phyloP scores from a whole-genome alignment of 441 rosid species.

The Pelargonium cotyledonis region DNA sequence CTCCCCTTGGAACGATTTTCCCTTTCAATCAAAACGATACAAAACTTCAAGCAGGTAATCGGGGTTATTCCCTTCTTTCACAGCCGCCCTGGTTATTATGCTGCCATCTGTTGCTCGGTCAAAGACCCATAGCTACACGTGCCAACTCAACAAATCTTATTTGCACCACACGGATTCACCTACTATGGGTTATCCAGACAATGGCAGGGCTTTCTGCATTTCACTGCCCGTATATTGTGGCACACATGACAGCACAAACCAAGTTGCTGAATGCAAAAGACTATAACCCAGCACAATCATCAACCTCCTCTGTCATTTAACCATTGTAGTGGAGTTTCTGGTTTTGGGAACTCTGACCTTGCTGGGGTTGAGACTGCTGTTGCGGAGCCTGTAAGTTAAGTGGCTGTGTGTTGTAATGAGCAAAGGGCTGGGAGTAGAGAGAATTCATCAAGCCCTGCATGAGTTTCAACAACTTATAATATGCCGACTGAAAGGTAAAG shows the following conservation, averaged over 20 bases:
- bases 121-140: conserved; percentile 18
- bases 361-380: conserved; percentile 43
- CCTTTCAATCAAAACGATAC: conserved; percentile 23
- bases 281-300: conserved; percentile 57
- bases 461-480: conserved; percentile 4
- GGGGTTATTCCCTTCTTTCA: conserved; percentile 50
- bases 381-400: conserved; percentile 58
- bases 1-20: conserved; percentile 22
- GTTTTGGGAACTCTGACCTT: conserved; percentile 76
- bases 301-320: conserved; percentile 36
- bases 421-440: conserved; percentile 87
- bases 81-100: conserved; percentile 46
- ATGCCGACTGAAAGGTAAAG: not conserved
- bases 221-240: conserved; percentile 30
- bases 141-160: conserved; percentile 19
- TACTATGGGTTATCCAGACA: conserved; percentile 22
- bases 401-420: conserved; percentile 76
- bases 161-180: conserved; percentile 28
- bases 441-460: conserved; percentile 84
- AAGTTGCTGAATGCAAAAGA: conserved; percentile 68
- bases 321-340: conserved; percentile 80
- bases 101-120: conserved; percentile 28
- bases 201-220: conserved; percentile 34
- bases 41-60: conserved; percentile 32
- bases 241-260: conserved; percentile 74